A percentile compares a stretch with the other conserved stretches of the same genome.
phyloP scores from a whole-genome alignment of 129 eudicot genomes.

The sunflower (Helianthus annuus) region HanXRQr2.0-SUNRISE NC_035441.2:165166611-165167110 shows the following conservation, averaged over 20 bases:
- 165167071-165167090: background rate
- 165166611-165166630: background rate
- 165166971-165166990: conserved; percentile 45
- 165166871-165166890: background rate
- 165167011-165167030: conserved; percentile 5
- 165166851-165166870: background rate
- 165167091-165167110: background rate
- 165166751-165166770: conserved; percentile 34
- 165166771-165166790: conserved; percentile 53
- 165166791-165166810: background rate
- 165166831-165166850: background rate
- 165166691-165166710: conserved; percentile 89
- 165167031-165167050: conserved; percentile 43
- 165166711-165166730: conserved; percentile 96
- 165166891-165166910: background rate
- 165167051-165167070: conserved; percentile 31
- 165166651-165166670: conserved; percentile 76
- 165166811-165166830: conserved; percentile 6
- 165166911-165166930: background rate
- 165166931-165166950: conserved; percentile 14
- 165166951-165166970: conserved; percentile 11
- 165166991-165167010: conserved; percentile 17
- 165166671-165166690: conserved; percentile 89
- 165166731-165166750: conserved; percentile 78
- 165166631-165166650: conserved; percentile 74